phyloP scores from a whole-genome alignment of 306 rosid species.

The Acacia acuminata region DNA sequence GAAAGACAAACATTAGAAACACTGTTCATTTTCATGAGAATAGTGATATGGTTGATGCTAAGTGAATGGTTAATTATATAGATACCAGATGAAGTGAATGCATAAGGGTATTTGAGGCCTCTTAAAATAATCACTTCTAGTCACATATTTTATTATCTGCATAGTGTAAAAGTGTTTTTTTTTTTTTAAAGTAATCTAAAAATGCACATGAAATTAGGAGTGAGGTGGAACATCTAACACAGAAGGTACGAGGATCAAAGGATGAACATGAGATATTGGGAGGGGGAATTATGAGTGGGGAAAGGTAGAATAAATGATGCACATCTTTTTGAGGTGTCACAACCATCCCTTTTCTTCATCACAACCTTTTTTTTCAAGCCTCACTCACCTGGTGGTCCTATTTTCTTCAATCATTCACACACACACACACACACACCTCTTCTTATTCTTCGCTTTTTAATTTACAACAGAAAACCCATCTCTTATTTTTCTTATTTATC shows the following conservation, averaged over 20 bases:
- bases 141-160: too few species aligned
- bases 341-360: slow-evolving; percentile 4
- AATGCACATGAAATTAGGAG: not conserved
- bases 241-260: not conserved
- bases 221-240: not conserved
- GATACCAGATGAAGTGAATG: not conserved
- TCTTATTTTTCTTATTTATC: not conserved
- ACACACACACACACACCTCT: not conserved
- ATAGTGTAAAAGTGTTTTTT: too few species aligned
- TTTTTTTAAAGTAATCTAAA: too few species aligned
- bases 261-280: not conserved
- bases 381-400: slow-evolving; percentile 25
- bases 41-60: not conserved
- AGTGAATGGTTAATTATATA: too few species aligned
- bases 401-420: not conserved
- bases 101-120: too few species aligned
- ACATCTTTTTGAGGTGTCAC: slow-evolving; percentile 8
- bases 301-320: slow-evolving; percentile 26
- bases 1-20: not conserved
- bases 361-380: slow-evolving; percentile 28
- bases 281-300: not conserved
- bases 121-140: too few species aligned
- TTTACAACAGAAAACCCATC: not conserved
- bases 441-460: not conserved
- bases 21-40: not conserved